phyloP scores from a whole-genome alignment of 228 moss, liverwort and hornwort genomes.

The Sphagnum magellanicum region DNA sequence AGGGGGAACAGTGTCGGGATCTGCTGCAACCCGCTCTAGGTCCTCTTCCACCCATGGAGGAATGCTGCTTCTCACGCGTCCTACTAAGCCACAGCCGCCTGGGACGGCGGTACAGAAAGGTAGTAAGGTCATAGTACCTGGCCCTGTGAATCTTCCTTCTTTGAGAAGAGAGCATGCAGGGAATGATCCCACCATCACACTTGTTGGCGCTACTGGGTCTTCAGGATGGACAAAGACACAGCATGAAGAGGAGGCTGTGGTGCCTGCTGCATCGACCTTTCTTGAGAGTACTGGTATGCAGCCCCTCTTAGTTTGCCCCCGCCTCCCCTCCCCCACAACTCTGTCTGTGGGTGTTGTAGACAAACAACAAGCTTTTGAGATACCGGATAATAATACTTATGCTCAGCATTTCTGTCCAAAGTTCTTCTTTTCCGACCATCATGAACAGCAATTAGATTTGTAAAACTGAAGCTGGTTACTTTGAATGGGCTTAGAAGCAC shows the following conservation, averaged over 20 bases:
- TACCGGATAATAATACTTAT: too few species aligned
- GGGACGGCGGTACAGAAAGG: slow-evolving; percentile 58
- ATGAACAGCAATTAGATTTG: too few species aligned
- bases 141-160: slow-evolving; percentile 95
- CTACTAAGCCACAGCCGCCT: slow-evolving; percentile 24
- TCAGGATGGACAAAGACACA: slow-evolving; percentile 92
- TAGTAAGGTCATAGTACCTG: slow-evolving; percentile 84
- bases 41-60: slow-evolving; percentile 48
- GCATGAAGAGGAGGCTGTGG: slow-evolving; percentile 37
- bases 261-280: slow-evolving; percentile 11
- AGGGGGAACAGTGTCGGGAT: slow-evolving; percentile 32
- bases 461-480: too few species aligned
- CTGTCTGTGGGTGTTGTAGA: too few species aligned
- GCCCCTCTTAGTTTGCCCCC: too few species aligned
- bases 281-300: slow-evolving; percentile 34
- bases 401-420: too few species aligned
- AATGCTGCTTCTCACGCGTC: slow-evolving; percentile 78
- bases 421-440: too few species aligned
- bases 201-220: slow-evolving; percentile 78
- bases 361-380: too few species aligned
- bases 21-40: slow-evolving; percentile 39
- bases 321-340: too few species aligned
- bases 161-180: slow-evolving; percentile 94
- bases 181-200: slow-evolving; percentile 91
- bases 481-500: too few species aligned